phyloP scores from a whole-genome alignment of 805 yeast species.

The Kluyveromyces siamensis region DNA sequence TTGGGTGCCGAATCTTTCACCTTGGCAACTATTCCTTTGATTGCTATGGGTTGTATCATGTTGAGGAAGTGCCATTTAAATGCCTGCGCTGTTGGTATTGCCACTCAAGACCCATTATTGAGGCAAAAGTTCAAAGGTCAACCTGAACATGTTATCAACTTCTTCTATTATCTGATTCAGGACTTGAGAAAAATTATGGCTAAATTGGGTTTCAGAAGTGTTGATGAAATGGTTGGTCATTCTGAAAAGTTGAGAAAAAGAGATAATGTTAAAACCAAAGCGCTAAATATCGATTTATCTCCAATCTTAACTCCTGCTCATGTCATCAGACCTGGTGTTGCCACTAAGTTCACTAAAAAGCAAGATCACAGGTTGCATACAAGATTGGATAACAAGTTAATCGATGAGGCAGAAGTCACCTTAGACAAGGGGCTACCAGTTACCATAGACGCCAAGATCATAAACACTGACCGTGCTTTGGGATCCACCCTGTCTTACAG shows the following conservation, averaged over 20 bases:
- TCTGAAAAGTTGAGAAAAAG: conserved; percentile 84
- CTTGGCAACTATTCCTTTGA: conserved; percentile 92
- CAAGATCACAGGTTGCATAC: conserved; percentile 92
- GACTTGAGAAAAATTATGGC: conserved; percentile 94
- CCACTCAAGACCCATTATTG: conserved; percentile 93
- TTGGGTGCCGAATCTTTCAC: conserved; percentile 99
- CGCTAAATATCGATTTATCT: conserved; percentile 80
- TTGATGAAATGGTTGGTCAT: conserved; percentile 97
- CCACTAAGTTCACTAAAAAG: conserved; percentile 83
- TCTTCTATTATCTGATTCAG: conserved; percentile 89
- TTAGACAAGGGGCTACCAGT: conserved; percentile 94
- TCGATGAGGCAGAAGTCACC: conserved; percentile 94
- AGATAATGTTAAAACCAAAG: conserved; percentile 83
- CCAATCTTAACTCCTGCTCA: conserved; percentile 97
- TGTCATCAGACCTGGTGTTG: conserved; percentile 91
- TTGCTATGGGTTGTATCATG: conserved; percentile 96
- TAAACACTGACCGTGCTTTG: conserved; percentile 92
- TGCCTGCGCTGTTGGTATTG: conserved; percentile 97
- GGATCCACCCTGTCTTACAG: conserved; percentile 94
- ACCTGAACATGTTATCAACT: conserved; percentile 96
- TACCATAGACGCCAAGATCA: conserved; percentile 83
- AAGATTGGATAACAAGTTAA: conserved; percentile 88
- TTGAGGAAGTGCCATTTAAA: conserved; percentile 90
- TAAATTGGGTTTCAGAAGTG: conserved; percentile 84
- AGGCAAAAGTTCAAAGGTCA: conserved; percentile 91